Evolutionary conservation across 2,329 filamentous ascomycete species (phyloP), one percentile per base, ranked within the genome.

Genomic region (Sporothrix sp.): DNA sequence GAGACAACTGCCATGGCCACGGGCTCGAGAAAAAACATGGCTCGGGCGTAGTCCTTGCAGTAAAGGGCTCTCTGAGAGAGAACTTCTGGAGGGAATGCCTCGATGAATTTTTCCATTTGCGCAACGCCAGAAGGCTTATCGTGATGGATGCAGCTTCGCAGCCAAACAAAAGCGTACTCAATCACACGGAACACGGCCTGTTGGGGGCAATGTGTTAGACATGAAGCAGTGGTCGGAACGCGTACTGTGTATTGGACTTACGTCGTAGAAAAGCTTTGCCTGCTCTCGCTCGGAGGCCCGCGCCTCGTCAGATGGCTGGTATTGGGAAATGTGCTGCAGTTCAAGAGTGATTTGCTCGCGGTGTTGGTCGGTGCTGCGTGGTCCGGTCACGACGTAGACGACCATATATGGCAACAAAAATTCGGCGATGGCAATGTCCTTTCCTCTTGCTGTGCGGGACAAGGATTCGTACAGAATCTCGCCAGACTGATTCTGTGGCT

Each of bases 11-110:
- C 74, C 69, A 50, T 72, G 18, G 63, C 58, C 39, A 95, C 86
- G 59, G 95, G 88, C 66, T 99, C 93, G 71, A 94, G 86, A 62
- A 97, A 87, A 62, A 95, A 96, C 16, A 98, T 71, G 1, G 94
- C 93, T 46, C 93, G 81, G 7, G 93, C 84, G 63, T 91, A 97
- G 8, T 94, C 93, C 53, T 87, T 87, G 67, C 91, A 97, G 61
- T 96, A 87, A n/a, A 95, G 80, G 9, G 93, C 90, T 57, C 91
- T 80, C 57, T 81, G 79, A 7, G 93, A 89, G 18, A 81, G 72
- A 18, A 96, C 67, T 45, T 95, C 78, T 0, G 77, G 73, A 50
- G 94, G 86, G 4, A 97, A 85, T 9, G 76, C 68, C 50, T 73
- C 68, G 16, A 85, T 63, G 13, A 76, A 67, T 7, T 59, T 71